A percentile compares a stretch with the other conserved stretches of the same genome.
Conservation (phyloP, 495 filamentous ascomycete genomes). For the Aspergillus cavernicola region DNA sequence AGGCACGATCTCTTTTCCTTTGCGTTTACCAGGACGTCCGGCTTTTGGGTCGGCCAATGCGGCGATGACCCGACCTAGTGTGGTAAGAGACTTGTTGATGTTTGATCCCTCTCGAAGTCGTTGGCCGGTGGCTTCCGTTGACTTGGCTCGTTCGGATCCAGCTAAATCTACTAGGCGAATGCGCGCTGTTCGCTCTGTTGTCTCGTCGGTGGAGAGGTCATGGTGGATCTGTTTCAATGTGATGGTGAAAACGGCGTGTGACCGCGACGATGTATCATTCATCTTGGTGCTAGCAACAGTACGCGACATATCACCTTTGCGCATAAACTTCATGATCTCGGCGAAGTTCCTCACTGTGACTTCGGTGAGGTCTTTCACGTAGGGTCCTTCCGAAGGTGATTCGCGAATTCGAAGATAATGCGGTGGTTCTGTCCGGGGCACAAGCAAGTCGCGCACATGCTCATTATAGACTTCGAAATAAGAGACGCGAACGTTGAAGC, state of each 20-base stretch:
- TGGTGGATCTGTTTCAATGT: slow-evolving; percentile 96
- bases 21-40: slow-evolving; percentile 44
- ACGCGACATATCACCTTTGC: slow-evolving; percentile 78
- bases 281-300: slow-evolving; percentile 98
- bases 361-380: slow-evolving; percentile 94
- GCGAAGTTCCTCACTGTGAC: slow-evolving; percentile 75
- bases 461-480: slow-evolving; percentile 99
- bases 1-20: slow-evolving; percentile 72
- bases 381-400: slow-evolving; percentile 92
- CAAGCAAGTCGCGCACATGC: slow-evolving; percentile 92
- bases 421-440: slow-evolving; percentile 68
- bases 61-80: slow-evolving; percentile 93
- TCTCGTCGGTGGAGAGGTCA: slow-evolving; percentile 90
- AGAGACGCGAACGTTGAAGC: slow-evolving; percentile 92
- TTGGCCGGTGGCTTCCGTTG: slow-evolving; percentile 89
- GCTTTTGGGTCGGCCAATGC: slow-evolving; percentile 82
- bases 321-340: slow-evolving; percentile 89
- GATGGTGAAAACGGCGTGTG: slow-evolving; percentile 96
- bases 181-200: slow-evolving; percentile 86
- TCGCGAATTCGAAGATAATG: slow-evolving; percentile 97
- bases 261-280: slow-evolving; percentile 95
- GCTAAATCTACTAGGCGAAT: slow-evolving; percentile 96
- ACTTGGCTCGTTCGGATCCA: slow-evolving; percentile 90
- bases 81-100: slow-evolving; percentile 98
- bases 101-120: slow-evolving; percentile 91